Evolutionary conservation across 441 rosid genomes (phyloP), one percentile per base, ranked within the genome.

Genomic region (Brassica hybrid): DNA sequence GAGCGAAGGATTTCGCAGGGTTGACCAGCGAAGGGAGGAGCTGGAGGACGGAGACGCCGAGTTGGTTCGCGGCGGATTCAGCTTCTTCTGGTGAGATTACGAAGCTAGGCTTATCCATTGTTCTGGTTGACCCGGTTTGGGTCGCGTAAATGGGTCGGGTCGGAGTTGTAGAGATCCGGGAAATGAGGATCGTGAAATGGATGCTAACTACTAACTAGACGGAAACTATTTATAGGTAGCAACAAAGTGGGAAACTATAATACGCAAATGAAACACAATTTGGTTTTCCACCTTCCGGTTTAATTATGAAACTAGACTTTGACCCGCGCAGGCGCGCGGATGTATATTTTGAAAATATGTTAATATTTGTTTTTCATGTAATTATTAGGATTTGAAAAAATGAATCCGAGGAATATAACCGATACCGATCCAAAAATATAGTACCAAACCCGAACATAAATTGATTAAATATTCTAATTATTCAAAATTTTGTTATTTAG

Each of bases 21-120:
- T 82, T 77, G 73, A 93, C 95, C 0, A 95, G 83, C 7, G 88
- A 71, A 1, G 97, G 95, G 59, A 93, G 92, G 80, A 93, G 89
- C 74, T 88, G 80, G 18, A 69, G 80, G 69, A 88, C 82, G 9
- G 93, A 54, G 62, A 86, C 84, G 63, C 87, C 89, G 9, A 87
- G 85, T 48, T 79, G 32, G 17, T 80, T 65, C 13, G 97, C 97
- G 85, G 90, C 80, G 59, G 90, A 82, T 82, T 88, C 84, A 57
- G 85, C 94, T 66, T 93, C 97, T 9, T 88, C 62, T 17, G 93
- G 72, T 67, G 76, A 87, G 83, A 92, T 89, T 6, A 93, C 89
- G 78, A 93, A 93, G 74, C 73, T 79, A 68, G 84, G 87, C 65
- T 71, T 86, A 13, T 88, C 94, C 97, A 93, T 13, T 7, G 2